Evolutionary conservation across 2,329 filamentous ascomycete genomes (phyloP).

Genomic region (Hymenoscyphus fraxineus): DNA sequence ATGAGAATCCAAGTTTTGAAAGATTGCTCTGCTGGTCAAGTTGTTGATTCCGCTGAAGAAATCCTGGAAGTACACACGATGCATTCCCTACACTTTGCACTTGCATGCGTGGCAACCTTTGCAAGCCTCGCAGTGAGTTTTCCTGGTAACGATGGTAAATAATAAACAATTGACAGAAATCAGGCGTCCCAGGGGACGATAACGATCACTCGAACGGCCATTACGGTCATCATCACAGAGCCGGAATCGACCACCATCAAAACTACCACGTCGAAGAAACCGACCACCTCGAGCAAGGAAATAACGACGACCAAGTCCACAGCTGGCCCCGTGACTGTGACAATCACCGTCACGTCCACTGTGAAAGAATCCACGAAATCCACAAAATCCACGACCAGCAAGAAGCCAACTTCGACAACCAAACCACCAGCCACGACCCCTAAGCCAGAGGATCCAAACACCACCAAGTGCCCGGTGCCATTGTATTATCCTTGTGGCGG

Average conservation of each 20-base stretch:
- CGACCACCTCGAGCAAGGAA: background rate
- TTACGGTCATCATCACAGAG: background rate
- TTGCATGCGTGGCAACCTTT: conserved; percentile 1
- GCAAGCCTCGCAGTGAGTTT: conserved; percentile 1
- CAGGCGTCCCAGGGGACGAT: background rate
- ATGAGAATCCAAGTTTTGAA: background rate
- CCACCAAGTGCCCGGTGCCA: conserved; percentile 12
- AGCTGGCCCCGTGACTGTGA: background rate
- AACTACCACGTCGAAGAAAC: background rate
- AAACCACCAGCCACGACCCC: conserved; percentile 1
- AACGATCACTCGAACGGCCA: conserved; percentile 3
- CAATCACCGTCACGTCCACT: background rate
- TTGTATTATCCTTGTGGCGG: conserved; percentile 14
- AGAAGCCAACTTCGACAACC: background rate
- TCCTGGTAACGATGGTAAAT: background rate
- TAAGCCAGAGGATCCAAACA: conserved; percentile 9
- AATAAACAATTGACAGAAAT: background rate
- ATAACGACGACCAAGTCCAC: background rate
- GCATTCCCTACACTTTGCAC: conserved; percentile 3
- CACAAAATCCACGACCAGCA: background rate
- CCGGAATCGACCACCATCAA: background rate
- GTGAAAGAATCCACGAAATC: background rate
- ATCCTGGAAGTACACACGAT: background rate
- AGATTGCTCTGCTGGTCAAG: background rate
- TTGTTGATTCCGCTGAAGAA: background rate